These are phyloP conservation scores for Fragilariopsis cylindrus DNA, from an alignment of 108 stramenopile species.

Conservation along the genomic window DNA sequence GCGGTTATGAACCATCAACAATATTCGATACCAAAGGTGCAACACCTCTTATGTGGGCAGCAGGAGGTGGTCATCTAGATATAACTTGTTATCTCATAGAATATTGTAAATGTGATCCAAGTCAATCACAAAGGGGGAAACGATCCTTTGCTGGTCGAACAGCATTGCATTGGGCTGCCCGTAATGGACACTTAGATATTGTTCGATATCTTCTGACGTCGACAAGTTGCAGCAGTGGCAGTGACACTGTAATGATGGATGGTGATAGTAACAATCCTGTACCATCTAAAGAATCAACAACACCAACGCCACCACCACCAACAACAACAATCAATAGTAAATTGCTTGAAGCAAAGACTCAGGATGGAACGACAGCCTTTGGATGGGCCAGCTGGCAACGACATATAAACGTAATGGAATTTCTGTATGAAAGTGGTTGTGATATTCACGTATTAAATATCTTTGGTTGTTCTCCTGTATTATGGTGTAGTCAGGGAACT, in stretches of 20 bases:
- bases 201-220: conserved; percentile 57
- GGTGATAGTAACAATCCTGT: too few relatives aligned
- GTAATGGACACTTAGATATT: conserved; percentile 76
- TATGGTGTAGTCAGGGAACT: conserved; percentile 82
- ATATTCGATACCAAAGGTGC: conserved; percentile 62
- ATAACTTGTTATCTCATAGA: conserved; percentile 60
- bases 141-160: conserved; percentile 81
- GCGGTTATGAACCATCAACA: conserved; percentile 6
- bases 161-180: conserved; percentile 84
- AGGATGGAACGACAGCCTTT: conserved; percentile 87
- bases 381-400: conserved; percentile 89
- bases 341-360: conserved; percentile 64
- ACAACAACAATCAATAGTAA: background rate
- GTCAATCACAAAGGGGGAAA: conserved; percentile 60
- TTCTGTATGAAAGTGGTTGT: conserved; percentile 47
- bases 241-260: conserved; percentile 26
- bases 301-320: background rate
- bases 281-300: background rate
- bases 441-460: conserved; percentile 56
- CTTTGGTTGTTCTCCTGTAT: conserved; percentile 83
- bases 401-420: conserved; percentile 69
- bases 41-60: conserved; percentile 73
- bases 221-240: background rate
- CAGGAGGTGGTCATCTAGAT: conserved; percentile 72
- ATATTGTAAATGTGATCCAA: conserved; percentile 55